Evolutionary conservation across 164 flowering plant genomes (phyloP).

Genomic region (Aristolochia californica): DNA sequence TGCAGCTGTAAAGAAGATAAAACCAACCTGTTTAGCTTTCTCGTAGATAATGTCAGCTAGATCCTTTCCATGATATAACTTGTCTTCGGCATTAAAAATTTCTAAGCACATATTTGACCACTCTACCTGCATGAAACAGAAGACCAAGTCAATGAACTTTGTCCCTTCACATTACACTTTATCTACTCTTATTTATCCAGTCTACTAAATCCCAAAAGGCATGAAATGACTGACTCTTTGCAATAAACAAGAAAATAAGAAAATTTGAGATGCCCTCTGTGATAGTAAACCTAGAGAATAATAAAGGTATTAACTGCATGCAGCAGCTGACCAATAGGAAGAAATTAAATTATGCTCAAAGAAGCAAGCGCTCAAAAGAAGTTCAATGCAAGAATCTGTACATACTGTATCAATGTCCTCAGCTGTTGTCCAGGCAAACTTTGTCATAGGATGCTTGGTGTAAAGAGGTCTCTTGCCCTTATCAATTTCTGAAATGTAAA

Average conservation of each 20-base stretch:
- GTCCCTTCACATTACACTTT: too few species aligned
- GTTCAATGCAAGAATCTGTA: constrained; percentile 2
- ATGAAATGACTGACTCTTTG: not conserved
- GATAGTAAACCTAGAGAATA: too few species aligned
- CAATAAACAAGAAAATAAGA: not conserved
- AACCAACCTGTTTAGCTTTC: constrained; percentile 61
- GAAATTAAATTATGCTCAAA: too few species aligned
- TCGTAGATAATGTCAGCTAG: constrained; percentile 45
- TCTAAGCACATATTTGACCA: constrained; percentile 64
- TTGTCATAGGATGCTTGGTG: constrained; percentile 84
- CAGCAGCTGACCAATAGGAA: too few species aligned
- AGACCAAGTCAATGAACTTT: not conserved
- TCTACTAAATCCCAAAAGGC: not conserved
- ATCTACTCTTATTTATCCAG: not conserved
- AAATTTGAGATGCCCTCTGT: too few species aligned
- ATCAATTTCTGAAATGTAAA: constrained; percentile 47
- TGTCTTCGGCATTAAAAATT: constrained; percentile 48
- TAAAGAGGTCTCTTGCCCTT: constrained; percentile 74
- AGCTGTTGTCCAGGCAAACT: constrained; percentile 82
- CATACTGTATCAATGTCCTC: constrained; percentile 83
- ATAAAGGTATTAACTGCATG: too few species aligned
- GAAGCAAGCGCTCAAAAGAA: not conserved
- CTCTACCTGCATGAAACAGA: constrained; percentile 47
- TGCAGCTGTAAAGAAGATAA: not conserved
- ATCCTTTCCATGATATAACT: constrained; percentile 53